These are phyloP conservation scores for Sedum album DNA, from an alignment of 164 flowering plant species.

Conservation along the genomic window DNA sequence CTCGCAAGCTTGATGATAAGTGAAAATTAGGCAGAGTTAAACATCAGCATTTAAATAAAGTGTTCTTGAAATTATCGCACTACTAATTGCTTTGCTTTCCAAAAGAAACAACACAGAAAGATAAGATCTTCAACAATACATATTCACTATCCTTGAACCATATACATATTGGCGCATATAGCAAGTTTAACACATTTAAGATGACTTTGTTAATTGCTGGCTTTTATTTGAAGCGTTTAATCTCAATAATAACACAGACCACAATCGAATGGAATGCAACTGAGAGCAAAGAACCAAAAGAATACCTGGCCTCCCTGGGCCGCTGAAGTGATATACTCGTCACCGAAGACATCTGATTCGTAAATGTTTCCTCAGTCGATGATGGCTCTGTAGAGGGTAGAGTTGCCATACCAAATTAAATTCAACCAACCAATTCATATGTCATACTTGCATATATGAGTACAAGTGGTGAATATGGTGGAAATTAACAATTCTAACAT, in stretches of 20 bases:
- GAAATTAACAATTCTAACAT: neutral
- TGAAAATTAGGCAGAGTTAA: neutral
- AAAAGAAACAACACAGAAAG: neutral
- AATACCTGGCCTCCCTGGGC: slow-evolving; percentile 49
- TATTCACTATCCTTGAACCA: neutral
- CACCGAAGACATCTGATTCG: slow-evolving; percentile 30
- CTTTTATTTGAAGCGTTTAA: neutral
- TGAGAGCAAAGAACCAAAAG: neutral
- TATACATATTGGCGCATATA: no score
- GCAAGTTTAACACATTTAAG: no score
- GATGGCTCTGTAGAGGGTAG: slow-evolving; percentile 32
- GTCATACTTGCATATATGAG: neutral
- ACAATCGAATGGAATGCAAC: neutral
- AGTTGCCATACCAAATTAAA: slow-evolving; percentile 2
- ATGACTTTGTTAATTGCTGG: neutral
- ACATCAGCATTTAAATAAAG: neutral
- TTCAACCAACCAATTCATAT: neutral
- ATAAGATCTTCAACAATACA: neutral
- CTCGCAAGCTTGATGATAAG: neutral
- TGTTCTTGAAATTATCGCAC: neutral
- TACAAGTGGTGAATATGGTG: neutral
- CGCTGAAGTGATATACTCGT: slow-evolving; percentile 29
- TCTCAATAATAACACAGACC: neutral
- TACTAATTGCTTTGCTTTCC: neutral
- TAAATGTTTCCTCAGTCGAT: slow-evolving; percentile 41